These are phyloP conservation scores for Jimgerdemannia flammicorona DNA, from an alignment of 192 early-diverging fungal genomes.

Conservation along the genomic window DNA sequence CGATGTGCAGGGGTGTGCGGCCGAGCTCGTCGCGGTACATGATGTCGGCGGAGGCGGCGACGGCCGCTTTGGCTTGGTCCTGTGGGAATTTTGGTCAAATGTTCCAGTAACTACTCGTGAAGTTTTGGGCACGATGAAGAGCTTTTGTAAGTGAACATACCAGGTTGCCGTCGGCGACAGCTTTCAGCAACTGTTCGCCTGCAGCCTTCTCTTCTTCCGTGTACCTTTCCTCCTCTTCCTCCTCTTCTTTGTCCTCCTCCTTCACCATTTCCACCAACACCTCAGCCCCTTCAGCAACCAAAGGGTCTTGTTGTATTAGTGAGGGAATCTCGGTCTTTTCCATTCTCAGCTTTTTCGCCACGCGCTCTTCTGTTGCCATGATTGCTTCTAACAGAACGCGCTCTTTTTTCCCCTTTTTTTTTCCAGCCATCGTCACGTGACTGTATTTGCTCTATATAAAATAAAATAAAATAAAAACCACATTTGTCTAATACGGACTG, in stretches of 20 bases:
- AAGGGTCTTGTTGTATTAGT: neutral
- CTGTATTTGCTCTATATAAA: neutral
- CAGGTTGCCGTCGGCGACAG: slow-evolving; percentile 20
- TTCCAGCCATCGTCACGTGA: too few species aligned
- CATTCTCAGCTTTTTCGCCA: neutral
- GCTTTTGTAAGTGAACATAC: slow-evolving; percentile 1
- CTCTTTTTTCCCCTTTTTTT: too few species aligned
- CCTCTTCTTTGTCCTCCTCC: neutral
- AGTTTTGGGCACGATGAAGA: neutral
- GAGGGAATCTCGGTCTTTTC: neutral
- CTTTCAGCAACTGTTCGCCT: slow-evolving; percentile 20
- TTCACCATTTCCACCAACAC: neutral
- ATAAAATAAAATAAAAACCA: too few species aligned
- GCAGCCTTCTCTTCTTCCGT: slow-evolving; percentile 22
- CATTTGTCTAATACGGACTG: too few species aligned
- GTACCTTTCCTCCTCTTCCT: slow-evolving; percentile 17
- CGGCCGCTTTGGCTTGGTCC: slow-evolving; percentile 41
- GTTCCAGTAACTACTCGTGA: too few species aligned
- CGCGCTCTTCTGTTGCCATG: neutral
- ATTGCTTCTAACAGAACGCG: neutral
- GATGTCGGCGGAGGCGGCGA: slow-evolving; percentile 49
- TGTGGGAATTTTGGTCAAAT: neutral
- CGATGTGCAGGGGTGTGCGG: slow-evolving; percentile 65
- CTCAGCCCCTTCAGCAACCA: neutral
- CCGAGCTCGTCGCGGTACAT: slow-evolving; percentile 52